These are phyloP conservation scores for Phytophthora litchii DNA, from an alignment of 352 stramenopile species.

Conservation along the genomic window DNA sequence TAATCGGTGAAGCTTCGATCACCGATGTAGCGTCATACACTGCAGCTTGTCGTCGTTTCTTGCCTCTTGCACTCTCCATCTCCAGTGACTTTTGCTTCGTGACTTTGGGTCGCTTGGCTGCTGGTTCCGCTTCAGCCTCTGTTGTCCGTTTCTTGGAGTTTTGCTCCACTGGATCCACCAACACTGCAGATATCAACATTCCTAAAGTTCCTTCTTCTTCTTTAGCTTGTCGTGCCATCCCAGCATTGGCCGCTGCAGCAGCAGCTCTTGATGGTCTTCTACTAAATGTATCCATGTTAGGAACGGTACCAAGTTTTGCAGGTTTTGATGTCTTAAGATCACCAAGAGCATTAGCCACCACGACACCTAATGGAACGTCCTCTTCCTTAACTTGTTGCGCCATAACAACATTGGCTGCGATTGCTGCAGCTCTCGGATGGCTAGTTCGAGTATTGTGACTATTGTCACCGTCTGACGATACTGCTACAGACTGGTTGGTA, in stretches of 20 bases:
- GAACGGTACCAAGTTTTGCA: not conserved
- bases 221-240: conserved; percentile 20
- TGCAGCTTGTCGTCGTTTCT: conserved; percentile 30
- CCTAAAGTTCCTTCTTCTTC: conserved; percentile 11
- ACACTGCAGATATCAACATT: conserved; percentile 6
- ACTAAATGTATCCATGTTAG: not conserved
- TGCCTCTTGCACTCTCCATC: conserved; percentile 10
- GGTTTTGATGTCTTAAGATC: not conserved
- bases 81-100: conserved; percentile 8
- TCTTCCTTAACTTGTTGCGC: conserved; percentile 14
- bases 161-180: not conserved
- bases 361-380: not conserved
- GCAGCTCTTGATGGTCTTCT: conserved; percentile 26
- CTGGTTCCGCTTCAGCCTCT: not conserved
- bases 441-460: not conserved
- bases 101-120: conserved; percentile 12
- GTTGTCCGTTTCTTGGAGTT: conserved; percentile 23
- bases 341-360: conserved; percentile 4
- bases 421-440: conserved; percentile 10
- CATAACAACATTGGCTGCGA: conserved; percentile 16
- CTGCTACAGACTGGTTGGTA: not conserved
- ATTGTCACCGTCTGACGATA: not conserved
- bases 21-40: conserved; percentile 12
- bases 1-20: conserved; percentile 28
- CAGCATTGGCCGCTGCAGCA: conserved; percentile 18